phyloP scores from a whole-genome alignment of 139 green algal species.

The Coelastrella sp. region DNA sequence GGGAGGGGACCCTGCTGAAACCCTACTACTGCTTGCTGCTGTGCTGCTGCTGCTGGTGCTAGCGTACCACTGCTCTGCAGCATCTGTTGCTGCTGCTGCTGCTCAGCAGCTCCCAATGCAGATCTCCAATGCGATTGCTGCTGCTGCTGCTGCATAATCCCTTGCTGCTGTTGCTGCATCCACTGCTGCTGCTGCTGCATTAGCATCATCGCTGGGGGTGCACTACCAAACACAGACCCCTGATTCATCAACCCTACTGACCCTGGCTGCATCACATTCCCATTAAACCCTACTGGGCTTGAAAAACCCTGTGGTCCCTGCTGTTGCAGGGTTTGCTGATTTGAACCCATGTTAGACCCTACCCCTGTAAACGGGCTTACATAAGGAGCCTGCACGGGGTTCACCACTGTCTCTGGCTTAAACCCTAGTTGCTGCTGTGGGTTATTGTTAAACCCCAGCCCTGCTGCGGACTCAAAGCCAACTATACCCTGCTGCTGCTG shows the following conservation, averaged over 20 bases:
- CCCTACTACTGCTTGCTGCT: not conserved
- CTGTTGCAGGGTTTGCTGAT: too few relatives aligned
- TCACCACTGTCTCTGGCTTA: too few relatives aligned
- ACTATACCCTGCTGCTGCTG: not conserved
- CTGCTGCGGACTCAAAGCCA: not conserved
- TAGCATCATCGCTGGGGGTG: not conserved
- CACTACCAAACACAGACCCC: not conserved
- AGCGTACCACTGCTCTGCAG: too few relatives aligned
- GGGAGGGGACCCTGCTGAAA: not conserved
- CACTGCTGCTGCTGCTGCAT: not conserved
- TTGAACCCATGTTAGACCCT: too few relatives aligned
- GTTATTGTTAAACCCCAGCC: too few relatives aligned
- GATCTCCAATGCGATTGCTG: not conserved
- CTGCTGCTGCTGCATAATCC: slow-evolving; percentile 23
- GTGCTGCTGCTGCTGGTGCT: slow-evolving; percentile 14
- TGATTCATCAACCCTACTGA: not conserved
- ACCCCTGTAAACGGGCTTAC: too few relatives aligned
- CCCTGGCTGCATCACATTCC: too few relatives aligned
- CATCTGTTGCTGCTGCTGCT: not conserved
- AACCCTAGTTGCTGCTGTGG: too few relatives aligned
- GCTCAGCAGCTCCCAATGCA: not conserved
- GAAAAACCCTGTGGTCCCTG: too few relatives aligned
- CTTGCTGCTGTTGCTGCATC: too few relatives aligned
- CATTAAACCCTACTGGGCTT: too few relatives aligned
- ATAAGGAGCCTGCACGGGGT: too few relatives aligned